Evolutionary conservation across 2,329 filamentous ascomycete genomes (phyloP), one percentile per base, ranked within the genome.

Genomic region (Trichoderma semiorbis): DNA sequence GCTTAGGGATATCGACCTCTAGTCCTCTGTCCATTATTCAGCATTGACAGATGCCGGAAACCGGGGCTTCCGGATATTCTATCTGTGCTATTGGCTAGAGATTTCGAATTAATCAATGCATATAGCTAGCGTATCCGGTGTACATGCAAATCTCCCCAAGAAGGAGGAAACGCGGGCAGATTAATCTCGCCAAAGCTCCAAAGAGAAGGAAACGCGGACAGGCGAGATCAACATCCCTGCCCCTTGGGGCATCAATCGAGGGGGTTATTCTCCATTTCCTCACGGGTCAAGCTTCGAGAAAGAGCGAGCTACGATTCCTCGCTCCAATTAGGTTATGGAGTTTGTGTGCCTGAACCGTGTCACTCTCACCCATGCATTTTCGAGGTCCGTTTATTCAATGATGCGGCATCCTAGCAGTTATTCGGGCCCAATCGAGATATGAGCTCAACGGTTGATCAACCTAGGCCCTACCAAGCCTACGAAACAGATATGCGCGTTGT

Each of bases 1-100:
- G 24, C 57, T 16, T 18, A 7, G 24, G 14, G 10, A 11, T 7
- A 21, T 30, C 30, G 5, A 21, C 18, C 7, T 21, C 30, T 60
- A 12, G 16, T 34, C 5, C 30, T 60, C 18, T 30, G 30, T 26
- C 58, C 68, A 21, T 62, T 63, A 39, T 57, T 58, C 43, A 50
- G 66, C 66, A 60, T 65, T 32, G 12, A 7, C 58, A 28, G 30
- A 24, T 18, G 4, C 5, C 39, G 10, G 39, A 72, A 68, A 69
- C 30, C 55, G 66, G 71, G 67, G 58, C 71, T 39, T 32, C 36
- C 50, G 71, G 47, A 32, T 5, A 14, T 65, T 60, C 8, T 8
- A 28, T 60, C 50, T 43, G 50, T 34, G 47, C 36, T 28, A 70
- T 70, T 72, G 71, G 66, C 47, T 36, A 50, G 28, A 34, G 24